Conservation (phyloP, 768 basidiomycete species). For the Royoungia palumana region DNA sequence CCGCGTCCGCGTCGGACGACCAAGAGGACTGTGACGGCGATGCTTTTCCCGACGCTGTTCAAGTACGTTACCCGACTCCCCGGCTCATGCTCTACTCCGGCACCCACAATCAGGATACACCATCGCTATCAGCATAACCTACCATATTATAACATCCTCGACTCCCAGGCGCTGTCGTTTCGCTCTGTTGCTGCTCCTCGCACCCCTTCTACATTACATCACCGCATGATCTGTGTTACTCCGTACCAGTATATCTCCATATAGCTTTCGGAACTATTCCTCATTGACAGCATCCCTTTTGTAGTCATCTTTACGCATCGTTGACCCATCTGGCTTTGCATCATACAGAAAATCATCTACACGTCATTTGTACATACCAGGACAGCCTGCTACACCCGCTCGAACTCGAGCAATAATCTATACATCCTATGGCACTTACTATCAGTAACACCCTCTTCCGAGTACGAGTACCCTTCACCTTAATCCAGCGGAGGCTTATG, state of each 20-base stretch:
- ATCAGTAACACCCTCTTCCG: conserved; percentile 10
- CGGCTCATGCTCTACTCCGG: conserved; percentile 11
- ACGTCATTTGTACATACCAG: conserved; percentile 28
- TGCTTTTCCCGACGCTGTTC: conserved; percentile 10
- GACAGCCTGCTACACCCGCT: conserved; percentile 18
- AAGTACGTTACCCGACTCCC: conserved; percentile 12
- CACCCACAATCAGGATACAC: conserved; percentile 12
- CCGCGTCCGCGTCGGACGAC: conserved; percentile 10
- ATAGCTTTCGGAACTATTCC: conserved; percentile 15
- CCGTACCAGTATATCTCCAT: neutral
- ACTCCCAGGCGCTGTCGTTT: conserved; percentile 14
- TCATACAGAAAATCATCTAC: conserved; percentile 20
- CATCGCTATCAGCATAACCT: conserved; percentile 17
- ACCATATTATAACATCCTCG: conserved; percentile 6
- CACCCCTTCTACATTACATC: conserved; percentile 26
- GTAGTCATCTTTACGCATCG: conserved; percentile 21
- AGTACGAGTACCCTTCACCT: conserved; percentile 12
- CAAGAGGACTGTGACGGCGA: conserved; percentile 25
- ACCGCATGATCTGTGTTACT: conserved; percentile 18
- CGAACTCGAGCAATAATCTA: conserved; percentile 27
- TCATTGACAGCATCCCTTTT: conserved; percentile 23
- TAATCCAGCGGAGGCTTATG: conserved; percentile 47
- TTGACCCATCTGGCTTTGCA: conserved; percentile 18
- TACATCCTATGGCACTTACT: conserved; percentile 26
- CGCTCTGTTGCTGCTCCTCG: conserved; percentile 16